Evolutionary conservation across 345 rosid species (phyloP).

Genomic region (Hirschfeldia incana): DNA sequence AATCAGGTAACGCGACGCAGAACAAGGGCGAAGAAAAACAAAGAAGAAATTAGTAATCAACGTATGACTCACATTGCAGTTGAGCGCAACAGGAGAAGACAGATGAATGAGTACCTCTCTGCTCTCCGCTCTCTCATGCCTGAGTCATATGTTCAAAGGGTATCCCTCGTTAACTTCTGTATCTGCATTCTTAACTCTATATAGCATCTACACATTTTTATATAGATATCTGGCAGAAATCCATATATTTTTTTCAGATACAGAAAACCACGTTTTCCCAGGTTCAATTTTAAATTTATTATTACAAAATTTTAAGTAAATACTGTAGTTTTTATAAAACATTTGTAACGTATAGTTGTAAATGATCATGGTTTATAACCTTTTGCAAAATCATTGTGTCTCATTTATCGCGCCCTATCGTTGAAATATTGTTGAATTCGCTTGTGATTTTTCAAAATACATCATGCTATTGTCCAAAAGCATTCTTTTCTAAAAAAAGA

Average conservation of each 20-base stretch:
- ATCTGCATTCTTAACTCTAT: not conserved
- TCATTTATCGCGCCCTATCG: not conserved
- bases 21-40: constrained; percentile 61
- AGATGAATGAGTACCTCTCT: constrained; percentile 88
- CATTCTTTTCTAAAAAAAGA: not conserved
- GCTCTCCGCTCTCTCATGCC: constrained; percentile 86
- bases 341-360: not conserved
- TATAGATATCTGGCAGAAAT: not conserved
- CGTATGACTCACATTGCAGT: constrained; percentile 99
- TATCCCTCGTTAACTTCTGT: constrained; percentile 23
- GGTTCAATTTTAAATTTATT: not conserved
- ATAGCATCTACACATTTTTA: not conserved
- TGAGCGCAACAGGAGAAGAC: constrained; percentile 91
- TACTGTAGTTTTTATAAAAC: not conserved
- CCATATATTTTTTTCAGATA: not conserved
- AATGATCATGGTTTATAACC: not conserved
- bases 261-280: not conserved
- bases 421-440: not conserved
- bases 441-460: not conserved
- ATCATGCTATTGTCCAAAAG: not conserved
- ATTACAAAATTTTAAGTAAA: not conserved
- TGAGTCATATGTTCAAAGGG: constrained; percentile 81
- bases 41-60: constrained; percentile 82
- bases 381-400: not conserved
- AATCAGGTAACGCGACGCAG: constrained; percentile 62